A percentile compares a stretch with the other conserved stretches of the same genome.
These are phyloP conservation scores for Malassezia slooffiae DNA, from an alignment of 1,284 basidiomycete species.

Conservation along the genomic window DNA sequence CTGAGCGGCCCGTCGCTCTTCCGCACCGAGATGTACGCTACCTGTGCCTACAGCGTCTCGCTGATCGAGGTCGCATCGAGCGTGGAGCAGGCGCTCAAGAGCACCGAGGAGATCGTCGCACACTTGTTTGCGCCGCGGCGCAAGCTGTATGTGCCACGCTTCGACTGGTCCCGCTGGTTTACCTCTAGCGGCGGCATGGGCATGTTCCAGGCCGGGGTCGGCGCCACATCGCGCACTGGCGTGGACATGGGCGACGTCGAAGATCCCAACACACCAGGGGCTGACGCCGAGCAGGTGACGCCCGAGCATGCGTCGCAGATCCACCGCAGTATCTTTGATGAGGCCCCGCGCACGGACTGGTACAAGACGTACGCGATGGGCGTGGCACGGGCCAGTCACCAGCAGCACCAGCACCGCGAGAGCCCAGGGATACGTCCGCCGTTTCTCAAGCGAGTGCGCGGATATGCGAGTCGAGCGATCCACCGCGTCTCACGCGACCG, in stretches of 20 bases:
- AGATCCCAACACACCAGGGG: too few relatives aligned
- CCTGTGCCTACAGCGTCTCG: constrained; percentile 27
- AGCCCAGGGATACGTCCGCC: neutral
- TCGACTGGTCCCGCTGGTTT: constrained; percentile 23
- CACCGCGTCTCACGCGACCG: constrained; percentile 1
- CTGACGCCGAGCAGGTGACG: too few relatives aligned
- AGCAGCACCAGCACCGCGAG: neutral
- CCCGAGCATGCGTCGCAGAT: too few relatives aligned
- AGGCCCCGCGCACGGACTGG: neutral
- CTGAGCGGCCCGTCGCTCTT: constrained; percentile 15
- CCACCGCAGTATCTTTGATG: constrained; percentile 2
- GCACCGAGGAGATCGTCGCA: constrained; percentile 3
- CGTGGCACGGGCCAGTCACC: neutral
- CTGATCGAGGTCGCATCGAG: constrained; percentile 29
- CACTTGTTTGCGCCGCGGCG: constrained; percentile 5
- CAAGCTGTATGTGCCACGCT: constrained; percentile 4
- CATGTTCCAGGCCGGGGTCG: constrained; percentile 8
- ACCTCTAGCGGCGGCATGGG: constrained; percentile 6
- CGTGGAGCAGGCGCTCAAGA: constrained; percentile 13
- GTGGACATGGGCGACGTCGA: too few relatives aligned
- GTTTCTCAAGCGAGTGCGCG: too few relatives aligned
- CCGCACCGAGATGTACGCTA: constrained; percentile 22
- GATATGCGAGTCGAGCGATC: too few relatives aligned
- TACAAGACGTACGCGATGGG: constrained; percentile 8
- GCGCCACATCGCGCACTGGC: too few relatives aligned